Conservation (phyloP, 352 stramenopile species). For the Phytophthora tubulina region DNA sequence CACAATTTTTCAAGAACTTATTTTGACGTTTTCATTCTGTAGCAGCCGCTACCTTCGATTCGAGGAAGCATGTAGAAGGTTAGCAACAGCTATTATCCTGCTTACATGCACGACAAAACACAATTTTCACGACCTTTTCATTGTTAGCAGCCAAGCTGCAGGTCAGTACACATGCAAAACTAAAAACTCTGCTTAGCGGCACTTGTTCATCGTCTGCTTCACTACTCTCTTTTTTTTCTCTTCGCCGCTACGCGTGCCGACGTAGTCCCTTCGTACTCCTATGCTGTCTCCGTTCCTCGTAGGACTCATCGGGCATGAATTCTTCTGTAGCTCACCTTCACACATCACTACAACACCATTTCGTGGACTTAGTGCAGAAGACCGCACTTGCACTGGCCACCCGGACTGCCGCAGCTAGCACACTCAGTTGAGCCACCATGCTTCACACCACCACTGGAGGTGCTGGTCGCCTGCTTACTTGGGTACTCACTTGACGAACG, state of each 20-base stretch:
- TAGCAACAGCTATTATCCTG: no score
- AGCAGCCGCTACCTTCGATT: no score
- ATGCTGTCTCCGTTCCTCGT: no score
- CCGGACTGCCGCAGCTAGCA: slow-evolving; percentile 26
- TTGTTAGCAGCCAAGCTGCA: slow-evolving; percentile 15
- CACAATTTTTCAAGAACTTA: background rate
- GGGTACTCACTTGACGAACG: background rate
- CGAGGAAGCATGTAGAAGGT: no score
- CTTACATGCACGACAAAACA: no score
- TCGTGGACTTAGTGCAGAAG: slow-evolving; percentile 32
- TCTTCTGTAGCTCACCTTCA: background rate
- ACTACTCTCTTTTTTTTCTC: background rate
- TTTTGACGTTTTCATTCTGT: background rate
- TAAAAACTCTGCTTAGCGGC: slow-evolving; percentile 5
- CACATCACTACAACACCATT: background rate
- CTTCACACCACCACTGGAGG: background rate
- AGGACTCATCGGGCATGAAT: no score
- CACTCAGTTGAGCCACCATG: slow-evolving; percentile 10
- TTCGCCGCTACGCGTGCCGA: slow-evolving; percentile 1
- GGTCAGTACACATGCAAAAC: slow-evolving; percentile 10
- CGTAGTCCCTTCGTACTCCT: no score
- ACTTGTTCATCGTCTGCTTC: background rate
- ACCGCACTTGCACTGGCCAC: slow-evolving; percentile 40
- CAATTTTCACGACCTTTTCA: background rate
- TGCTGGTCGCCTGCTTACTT: no score